phyloP scores from a whole-genome alignment of 1,139 yeast species.

The Pneumocystis jirovecii region DNA sequence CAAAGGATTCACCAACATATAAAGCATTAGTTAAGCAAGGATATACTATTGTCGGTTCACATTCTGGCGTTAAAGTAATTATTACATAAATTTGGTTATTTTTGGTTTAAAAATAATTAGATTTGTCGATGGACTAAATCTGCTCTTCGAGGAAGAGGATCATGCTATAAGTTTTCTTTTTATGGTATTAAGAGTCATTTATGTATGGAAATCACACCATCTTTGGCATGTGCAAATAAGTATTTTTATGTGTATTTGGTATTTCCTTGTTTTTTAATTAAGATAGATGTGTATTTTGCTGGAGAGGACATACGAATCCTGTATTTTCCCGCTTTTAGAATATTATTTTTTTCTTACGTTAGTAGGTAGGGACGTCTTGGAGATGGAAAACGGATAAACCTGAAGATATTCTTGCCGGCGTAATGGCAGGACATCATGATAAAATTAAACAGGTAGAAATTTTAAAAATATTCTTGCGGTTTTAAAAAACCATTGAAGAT shows the following conservation, averaged over 20 bases:
- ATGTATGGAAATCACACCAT: constrained; percentile 94
- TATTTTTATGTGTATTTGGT: background rate
- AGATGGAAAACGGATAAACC: constrained; percentile 92
- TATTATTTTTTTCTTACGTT: background rate
- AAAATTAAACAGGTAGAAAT: constrained; percentile 42
- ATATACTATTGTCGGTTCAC: constrained; percentile 82
- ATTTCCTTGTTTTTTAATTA: background rate
- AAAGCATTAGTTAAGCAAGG: constrained; percentile 86
- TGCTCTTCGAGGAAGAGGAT: constrained; percentile 84
- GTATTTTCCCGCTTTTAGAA: constrained; percentile 22
- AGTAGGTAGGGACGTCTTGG: constrained; percentile 66
- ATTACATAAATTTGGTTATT: background rate
- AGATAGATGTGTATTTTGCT: constrained; percentile 69
- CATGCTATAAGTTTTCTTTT: constrained; percentile 83
- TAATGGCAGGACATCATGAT: constrained; percentile 73
- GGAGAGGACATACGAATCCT: constrained; percentile 97
- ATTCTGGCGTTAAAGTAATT: constrained; percentile 62
- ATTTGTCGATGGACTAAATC: constrained; percentile 95
- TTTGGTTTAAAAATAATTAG: constrained; percentile 6
- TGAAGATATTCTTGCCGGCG: constrained; percentile 68
- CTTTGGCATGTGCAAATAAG: constrained; percentile 81
- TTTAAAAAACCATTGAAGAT: constrained; percentile 32
- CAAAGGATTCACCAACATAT: constrained; percentile 75
- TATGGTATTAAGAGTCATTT: constrained; percentile 81
- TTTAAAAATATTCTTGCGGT: background rate